Evolutionary conservation across 768 basidiomycete species (phyloP), one percentile per base, ranked within the genome.

Genomic region (Suillus discolor): DNA sequence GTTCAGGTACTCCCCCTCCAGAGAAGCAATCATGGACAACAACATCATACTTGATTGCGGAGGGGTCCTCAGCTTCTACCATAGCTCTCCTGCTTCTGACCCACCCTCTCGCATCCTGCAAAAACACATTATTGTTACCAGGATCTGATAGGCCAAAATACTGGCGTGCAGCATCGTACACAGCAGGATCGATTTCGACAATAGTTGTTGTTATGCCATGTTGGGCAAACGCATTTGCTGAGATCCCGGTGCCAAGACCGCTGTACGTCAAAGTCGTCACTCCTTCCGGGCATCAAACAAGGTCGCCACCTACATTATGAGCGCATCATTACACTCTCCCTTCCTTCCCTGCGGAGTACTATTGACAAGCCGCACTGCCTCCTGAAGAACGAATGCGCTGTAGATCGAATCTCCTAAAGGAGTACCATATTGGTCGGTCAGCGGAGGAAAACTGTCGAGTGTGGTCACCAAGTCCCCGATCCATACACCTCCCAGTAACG

Each of bases 11-110:
- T n/a, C 87, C 88, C 4, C 97, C 97, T 11, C 96, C 97, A 11
- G 95, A 94, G 75, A 97, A 98, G 72, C 93, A 93, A 71, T 97
- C 96, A 69, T 98, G 97, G 0, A 97, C 80, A 47, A 95, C 85
- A 67, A 90, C 82, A 69, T 93, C 90, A 72, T 86, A 94, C 9
- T 61, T 62, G 11, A 68, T 39, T 49, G n/a, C 23, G 34, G 18
- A 53, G n/a, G 57, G 41, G 16, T 62, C 23, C 25, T 61, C 61
- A 51, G 67, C 57, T 23, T 79, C 78, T 11, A 75, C 75, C 55
- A 69, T 69, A 41, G 62, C 31, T 62, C 82, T 82, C 57, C 80
- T 76, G 9, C 83, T 77, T 39, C 72, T 49, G n/a, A 90, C 85
- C 87, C 91, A 95, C 15, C 70, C 67, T 36, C 90, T 83, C 6